phyloP scores from a whole-genome alignment of 345 rosid species.

The Populus alba region DNA sequence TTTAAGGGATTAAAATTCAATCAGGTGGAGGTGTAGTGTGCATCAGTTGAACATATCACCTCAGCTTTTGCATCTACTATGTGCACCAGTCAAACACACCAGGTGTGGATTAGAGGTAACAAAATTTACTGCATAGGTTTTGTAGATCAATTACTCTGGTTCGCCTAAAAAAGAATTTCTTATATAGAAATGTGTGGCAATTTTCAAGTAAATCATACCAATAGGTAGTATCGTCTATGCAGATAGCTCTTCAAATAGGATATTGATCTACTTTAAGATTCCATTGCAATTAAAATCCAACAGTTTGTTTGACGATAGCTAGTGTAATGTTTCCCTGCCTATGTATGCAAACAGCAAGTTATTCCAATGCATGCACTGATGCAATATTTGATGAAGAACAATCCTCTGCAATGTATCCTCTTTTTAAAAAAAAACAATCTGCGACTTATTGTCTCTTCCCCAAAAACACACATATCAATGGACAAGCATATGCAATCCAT shows the following conservation, averaged over 20 bases:
- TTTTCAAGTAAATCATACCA: neutral
- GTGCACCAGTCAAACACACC: neutral
- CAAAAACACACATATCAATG: neutral
- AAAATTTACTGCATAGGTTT: neutral
- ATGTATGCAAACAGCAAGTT: neutral
- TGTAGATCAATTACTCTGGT: neutral
- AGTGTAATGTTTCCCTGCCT: neutral
- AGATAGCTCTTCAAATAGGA: neutral
- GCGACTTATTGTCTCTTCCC: neutral
- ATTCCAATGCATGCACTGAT: neutral
- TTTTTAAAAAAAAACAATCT: neutral
- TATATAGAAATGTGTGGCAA: neutral
- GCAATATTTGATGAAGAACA: neutral
- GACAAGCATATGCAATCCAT: neutral
- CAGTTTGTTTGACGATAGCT: neutral
- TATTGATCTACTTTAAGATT: neutral
- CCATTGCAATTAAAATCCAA: neutral
- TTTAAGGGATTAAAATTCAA: neutral
- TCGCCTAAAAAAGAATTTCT: neutral
- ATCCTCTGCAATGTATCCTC: neutral
- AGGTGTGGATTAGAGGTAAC: neutral
- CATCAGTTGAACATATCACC: neutral
- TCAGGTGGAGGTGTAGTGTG: neutral
- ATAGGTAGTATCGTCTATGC: neutral
- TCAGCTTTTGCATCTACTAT: neutral